Conservation (phyloP, 768 basidiomycete genomes). For the Amanita polypyramis region DNA sequence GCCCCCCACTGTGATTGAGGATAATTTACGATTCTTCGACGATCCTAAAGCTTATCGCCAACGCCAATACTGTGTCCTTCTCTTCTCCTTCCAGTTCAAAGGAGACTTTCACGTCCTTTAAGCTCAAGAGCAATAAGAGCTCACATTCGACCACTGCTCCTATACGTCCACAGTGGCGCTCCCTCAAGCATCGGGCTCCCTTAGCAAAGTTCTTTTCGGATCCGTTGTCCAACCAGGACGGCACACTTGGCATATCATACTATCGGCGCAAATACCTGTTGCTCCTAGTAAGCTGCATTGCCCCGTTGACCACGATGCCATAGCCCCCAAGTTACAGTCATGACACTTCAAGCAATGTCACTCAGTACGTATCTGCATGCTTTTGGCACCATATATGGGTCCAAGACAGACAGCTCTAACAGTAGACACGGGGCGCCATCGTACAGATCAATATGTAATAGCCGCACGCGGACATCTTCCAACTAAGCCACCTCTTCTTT, state of each 20-base stretch:
- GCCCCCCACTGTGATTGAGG: neutral
- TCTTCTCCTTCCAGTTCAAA: neutral
- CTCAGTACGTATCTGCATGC: neutral
- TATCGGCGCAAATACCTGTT: neutral
- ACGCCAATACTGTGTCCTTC: neutral
- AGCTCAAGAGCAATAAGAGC: neutral
- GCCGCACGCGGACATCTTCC: neutral
- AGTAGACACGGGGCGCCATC: neutral
- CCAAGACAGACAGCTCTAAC: neutral
- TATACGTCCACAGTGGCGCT: neutral
- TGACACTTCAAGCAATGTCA: neutral
- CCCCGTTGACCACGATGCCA: neutral
- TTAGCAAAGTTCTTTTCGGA: neutral
- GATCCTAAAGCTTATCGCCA: conserved; percentile 1
- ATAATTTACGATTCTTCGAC: neutral
- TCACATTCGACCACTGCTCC: neutral
- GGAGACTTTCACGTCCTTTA: neutral
- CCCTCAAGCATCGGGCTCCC: too few species aligned
- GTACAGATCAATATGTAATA: neutral
- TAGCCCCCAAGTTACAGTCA: neutral
- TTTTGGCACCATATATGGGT: neutral
- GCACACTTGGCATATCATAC: neutral
- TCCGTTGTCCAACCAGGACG: neutral
- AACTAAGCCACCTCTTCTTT: neutral
- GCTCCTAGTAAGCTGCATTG: neutral